Evolutionary conservation across 768 basidiomycete genomes (phyloP), one percentile per base, ranked within the genome.

Genomic region (Crassisporium funariophilum): DNA sequence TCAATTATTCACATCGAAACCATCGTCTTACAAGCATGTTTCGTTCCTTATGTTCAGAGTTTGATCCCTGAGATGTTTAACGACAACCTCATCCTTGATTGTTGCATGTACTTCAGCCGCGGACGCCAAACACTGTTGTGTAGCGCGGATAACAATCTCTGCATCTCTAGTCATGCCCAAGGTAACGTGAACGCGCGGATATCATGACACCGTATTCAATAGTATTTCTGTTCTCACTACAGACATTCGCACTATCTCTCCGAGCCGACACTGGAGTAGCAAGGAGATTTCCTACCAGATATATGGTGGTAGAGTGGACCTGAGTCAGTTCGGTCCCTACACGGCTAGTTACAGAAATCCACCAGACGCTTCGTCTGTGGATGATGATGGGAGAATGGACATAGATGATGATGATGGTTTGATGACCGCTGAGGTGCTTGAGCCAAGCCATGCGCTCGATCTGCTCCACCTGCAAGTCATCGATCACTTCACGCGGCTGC

Each of bases 1-100:
- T 34, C 23, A 11, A 20, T 11, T 37, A 12, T 19, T 7, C n/a
- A n/a, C n/a, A n/a, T n/a, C n/a, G n/a, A 41, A 23, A 29, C 17
- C 13, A 33, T n/a, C 38, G 43, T 5, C 11, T 22, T 46, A 38
- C 11, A 38, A 15, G 49, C 34, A 22, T 24, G 41, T 35, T 39
- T 51, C 40, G n/a, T 50, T 33, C 43, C 37, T 11, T 19, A 39
- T 39, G 25, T 36, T 19, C 38, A 64, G 59, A 46, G 54, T 50
- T 50, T 41, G 35, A 56, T 59, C 22, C 33, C 43, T 57, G 74
- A 75, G 51, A 72, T 74, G 58, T 63, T 56, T 48, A 90, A 89
- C 56, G 90, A 93, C 56, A 72, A 73, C 41, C 65, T 86, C 29
- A 89, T 93, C 55, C 65, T 86, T 42, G 91, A 91, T 60, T 92